Conservation (phyloP, 2,329 filamentous ascomycete species). For the Colletotrichum gigasporum region DNA sequence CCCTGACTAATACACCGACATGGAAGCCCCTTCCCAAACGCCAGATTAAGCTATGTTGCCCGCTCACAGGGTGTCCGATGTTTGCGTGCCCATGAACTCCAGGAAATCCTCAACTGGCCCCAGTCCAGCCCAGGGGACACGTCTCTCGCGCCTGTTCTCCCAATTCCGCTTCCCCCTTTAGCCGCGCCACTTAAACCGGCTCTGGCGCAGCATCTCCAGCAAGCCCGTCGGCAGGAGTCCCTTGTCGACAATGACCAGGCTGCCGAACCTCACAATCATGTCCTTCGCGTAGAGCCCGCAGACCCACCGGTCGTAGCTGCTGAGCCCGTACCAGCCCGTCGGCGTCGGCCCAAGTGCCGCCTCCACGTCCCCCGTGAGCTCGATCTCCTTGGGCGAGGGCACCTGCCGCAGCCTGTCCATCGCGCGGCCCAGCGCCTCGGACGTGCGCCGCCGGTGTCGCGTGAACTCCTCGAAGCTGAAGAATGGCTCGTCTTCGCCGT, state of each 20-base stretch:
- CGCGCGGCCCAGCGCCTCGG: slow-evolving; percentile 34
- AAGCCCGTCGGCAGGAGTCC: slow-evolving; percentile 51
- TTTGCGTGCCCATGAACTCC: background rate
- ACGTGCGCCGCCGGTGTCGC: slow-evolving; percentile 44
- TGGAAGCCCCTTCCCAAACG: background rate
- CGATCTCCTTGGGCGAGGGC: slow-evolving; percentile 38
- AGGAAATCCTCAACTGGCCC: no score
- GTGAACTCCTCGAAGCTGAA: slow-evolving; percentile 50
- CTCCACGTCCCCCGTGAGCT: slow-evolving; percentile 34
- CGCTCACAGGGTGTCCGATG: slow-evolving; percentile 7
- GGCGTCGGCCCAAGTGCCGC: slow-evolving; percentile 33
- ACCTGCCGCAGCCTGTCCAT: slow-evolving; percentile 41
- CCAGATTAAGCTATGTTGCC: background rate
- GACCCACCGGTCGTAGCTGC: slow-evolving; percentile 49
- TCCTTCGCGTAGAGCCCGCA: slow-evolving; percentile 47
- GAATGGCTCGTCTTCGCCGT: slow-evolving; percentile 40
- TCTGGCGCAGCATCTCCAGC: slow-evolving; percentile 47
- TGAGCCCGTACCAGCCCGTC: slow-evolving; percentile 18
- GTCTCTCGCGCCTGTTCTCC: background rate
- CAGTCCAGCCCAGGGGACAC: background rate
- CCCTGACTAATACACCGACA: background rate
- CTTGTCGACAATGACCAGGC: slow-evolving; percentile 48
- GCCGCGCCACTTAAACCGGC: slow-evolving; percentile 48
- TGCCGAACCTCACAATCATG: slow-evolving; percentile 50
- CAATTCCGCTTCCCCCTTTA: slow-evolving; percentile 30